Evolutionary conservation across 2,329 filamentous ascomycete genomes (phyloP), one percentile per base, ranked within the genome.

Genomic region (Ophiostoma triangulosporum): DNA sequence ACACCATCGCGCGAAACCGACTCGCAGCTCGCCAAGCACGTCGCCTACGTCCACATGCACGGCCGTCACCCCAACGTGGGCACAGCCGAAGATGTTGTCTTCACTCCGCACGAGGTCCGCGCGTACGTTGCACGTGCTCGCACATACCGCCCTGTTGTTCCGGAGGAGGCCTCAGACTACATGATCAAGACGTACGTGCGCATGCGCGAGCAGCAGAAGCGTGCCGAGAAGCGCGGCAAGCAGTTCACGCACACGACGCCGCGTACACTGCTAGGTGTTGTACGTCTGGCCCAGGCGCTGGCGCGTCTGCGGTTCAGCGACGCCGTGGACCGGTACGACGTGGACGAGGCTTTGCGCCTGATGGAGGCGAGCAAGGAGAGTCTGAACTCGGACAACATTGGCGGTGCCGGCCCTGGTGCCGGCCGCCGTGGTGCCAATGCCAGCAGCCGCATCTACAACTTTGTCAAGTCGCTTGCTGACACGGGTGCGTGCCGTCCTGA

Each of bases 1-100:
- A 95, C 88, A 35, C 91, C 93, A 2, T 84, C 83, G 17, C 85
- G 89, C 58, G 93, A 98, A 61, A 78, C 80, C 0, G 93, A 98
- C 64, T 89, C 94, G 64, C 88, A 95, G 69, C 80, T 98, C 22
- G 93, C 93, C 57, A 88, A 87, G 69, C 93, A 98, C 75, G 93
- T 98, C 60, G 85, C 93, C 31, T 87, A 89, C 65, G 93, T 98
- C 50, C 93, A 98, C 73, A 98, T 97, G 85, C 83, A 97, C 74
- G 93, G 86, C 70, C 83, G 81, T 53, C 93, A 98, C 67, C 93
- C 93, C 0, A 88, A 95, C 61, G 76, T 80, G 14, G 75, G 68
- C 62, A 69, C 66, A 33, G 60, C 54, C 31, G 59, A 57, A 50
- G 70, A 74, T 61, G 69, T 93, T n/a, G 80, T 96, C 60, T 96